Base-by-base conservation (phyloP, 1,139 yeast species). In the Kurtzmaniella quercitrusa region DNA sequence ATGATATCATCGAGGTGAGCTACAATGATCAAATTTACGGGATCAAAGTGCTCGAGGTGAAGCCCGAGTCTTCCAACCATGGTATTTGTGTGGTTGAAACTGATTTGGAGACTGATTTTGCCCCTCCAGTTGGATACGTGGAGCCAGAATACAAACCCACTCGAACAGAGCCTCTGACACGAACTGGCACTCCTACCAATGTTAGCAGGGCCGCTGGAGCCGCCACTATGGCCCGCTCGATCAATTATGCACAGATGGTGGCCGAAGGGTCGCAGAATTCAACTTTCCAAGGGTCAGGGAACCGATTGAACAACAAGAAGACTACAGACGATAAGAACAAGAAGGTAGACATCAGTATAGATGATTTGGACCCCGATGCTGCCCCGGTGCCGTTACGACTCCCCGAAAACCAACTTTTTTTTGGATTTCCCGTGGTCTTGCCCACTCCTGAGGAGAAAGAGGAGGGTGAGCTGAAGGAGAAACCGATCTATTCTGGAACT, bases 61-160 rank as follows among this genome's bases (percentile, higher is more conserved):
- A 88, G 54, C 99, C 99, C 0, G 89, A 85, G 41, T 71, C 82
- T 6, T 57, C 63, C 14, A 63, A 64, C 39, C 68, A 76, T 36
- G 86, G 95, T 48, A 83, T 93, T 16, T 93, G 98, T 71, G 97
- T 93, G 17, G 90, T 94, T 27, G 99, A 94, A 59, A 94, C 98
- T 0, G 98, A 94, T 68, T 75, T 94, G 51, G 95, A 88, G 49
- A 95, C 97, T 0, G 99, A 94, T 59, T 94, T 94, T 69, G 98
- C 98, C 2, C 96, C 98, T 3, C 99, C 98, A 0, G 96, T 93
- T 4, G 99, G 99, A 0, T 94, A 94, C 58, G 96, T 88, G 24
- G 98, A 93, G 59, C 95, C 95, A 1, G 85, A 81, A 52, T 81
- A 81, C 51, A 66, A 58, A 41, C 76, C 75, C 7, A 55, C 58